Evolutionary conservation across 2,329 filamentous ascomycete genomes (phyloP).

Genomic region (Microcyclospora pomicola): DNA sequence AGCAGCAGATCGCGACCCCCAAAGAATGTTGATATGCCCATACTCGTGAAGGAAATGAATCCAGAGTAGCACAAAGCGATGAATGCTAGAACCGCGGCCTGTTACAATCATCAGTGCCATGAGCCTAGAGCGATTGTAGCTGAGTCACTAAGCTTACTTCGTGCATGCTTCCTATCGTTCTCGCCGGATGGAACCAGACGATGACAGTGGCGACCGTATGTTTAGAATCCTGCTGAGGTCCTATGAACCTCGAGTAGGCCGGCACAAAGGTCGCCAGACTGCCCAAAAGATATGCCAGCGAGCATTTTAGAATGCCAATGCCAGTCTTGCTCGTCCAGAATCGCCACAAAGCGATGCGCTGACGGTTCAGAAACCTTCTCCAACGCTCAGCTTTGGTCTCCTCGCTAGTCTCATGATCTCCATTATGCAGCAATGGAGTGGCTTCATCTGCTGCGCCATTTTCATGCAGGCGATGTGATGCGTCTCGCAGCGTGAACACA

Average conservation of each 20-base stretch:
- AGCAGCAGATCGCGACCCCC: constrained; percentile 52
- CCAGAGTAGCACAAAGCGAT: constrained; percentile 68
- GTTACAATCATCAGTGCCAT: too few species aligned
- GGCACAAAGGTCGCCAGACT: constrained; percentile 76
- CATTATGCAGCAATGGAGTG: constrained; percentile 21
- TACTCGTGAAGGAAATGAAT: constrained; percentile 65
- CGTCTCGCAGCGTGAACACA: constrained; percentile 58
- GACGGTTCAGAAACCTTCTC: constrained; percentile 1
- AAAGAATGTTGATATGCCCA: constrained; percentile 76
- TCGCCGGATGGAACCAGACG: constrained; percentile 85
- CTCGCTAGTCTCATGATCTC: constrained; percentile 6
- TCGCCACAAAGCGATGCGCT: constrained; percentile 8
- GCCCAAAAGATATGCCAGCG: constrained; percentile 73
- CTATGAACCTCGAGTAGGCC: constrained; percentile 57
- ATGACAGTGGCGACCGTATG: constrained; percentile 88
- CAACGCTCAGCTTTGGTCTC: constrained; percentile 1
- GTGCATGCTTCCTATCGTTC: constrained; percentile 77
- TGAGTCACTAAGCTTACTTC: too few species aligned
- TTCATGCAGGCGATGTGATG: constrained; percentile 25
- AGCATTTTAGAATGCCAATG: constrained; percentile 76
- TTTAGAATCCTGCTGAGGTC: constrained; percentile 68
- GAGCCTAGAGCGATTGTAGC: too few species aligned
- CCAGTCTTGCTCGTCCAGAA: constrained; percentile 62
- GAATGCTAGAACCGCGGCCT: constrained; percentile 60
- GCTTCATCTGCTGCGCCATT: constrained; percentile 27